A percentile compares a stretch with the other conserved stretches of the same genome.
Conservation (phyloP, 2,329 filamentous ascomycete genomes). For the Penicillium sp. region DNA sequence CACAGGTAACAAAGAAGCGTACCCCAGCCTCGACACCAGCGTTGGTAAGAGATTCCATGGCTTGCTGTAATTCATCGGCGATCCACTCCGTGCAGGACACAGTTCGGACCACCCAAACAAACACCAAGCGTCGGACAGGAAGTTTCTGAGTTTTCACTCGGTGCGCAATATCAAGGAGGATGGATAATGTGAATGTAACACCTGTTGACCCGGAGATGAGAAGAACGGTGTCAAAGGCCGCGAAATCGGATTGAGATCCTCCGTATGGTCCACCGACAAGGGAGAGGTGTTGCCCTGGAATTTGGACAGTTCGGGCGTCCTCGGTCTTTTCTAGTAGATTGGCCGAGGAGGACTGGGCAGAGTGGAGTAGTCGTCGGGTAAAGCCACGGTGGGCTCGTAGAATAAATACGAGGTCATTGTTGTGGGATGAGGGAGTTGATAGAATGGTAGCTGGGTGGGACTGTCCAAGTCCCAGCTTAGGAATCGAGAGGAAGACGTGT, state of each 20-base stretch:
- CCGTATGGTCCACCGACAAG: conserved; percentile 13
- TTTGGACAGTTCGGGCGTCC: not conserved
- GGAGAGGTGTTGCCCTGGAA: not conserved
- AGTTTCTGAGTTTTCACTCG: not conserved
- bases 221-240: conserved; percentile 10
- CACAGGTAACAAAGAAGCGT: conserved; percentile 8
- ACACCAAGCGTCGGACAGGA: conserved; percentile 5
- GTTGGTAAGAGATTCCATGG: not conserved
- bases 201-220: conserved; percentile 9
- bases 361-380: conserved; percentile 3
- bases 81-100: conserved; percentile 9
- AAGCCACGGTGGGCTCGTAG: conserved; percentile 10
- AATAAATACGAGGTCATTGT: conserved; percentile 11
- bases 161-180: conserved; percentile 11
- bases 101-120: conserved; percentile 11
- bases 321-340: not conserved
- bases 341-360: not conserved
- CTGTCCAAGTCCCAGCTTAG: conserved; percentile 5
- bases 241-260: conserved; percentile 7
- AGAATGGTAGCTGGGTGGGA: conserved; percentile 16
- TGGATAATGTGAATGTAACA: conserved; percentile 11
- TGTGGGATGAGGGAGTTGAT: conserved; percentile 10
- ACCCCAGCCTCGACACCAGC: conserved; percentile 3
- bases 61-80: conserved; percentile 2
- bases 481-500: conserved; percentile 11